phyloP scores from a whole-genome alignment of 108 stramenopile species.

The Mayamaea pseudoterrestris region DNA sequence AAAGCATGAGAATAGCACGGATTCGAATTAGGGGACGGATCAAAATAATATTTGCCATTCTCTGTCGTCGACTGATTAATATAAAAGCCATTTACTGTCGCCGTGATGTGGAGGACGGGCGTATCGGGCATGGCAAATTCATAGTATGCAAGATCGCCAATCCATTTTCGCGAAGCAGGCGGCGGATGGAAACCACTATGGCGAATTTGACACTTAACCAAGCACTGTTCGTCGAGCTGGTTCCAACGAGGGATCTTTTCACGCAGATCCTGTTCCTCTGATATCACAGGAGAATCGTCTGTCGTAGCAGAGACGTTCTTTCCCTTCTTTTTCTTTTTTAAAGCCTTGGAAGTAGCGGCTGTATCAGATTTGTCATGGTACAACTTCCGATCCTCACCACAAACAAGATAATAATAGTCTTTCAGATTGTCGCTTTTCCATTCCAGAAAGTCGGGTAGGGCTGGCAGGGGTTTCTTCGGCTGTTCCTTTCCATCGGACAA shows the following conservation, averaged over 20 bases:
- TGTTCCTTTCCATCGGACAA: slow-evolving; percentile 5
- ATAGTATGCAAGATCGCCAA: slow-evolving; percentile 92
- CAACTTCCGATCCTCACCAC: slow-evolving; percentile 51
- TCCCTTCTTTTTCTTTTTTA: slow-evolving; percentile 26
- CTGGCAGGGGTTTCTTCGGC: no score
- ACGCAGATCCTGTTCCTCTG: slow-evolving; percentile 1
- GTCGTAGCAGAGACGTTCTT: slow-evolving; percentile 26
- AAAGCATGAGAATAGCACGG: slow-evolving; percentile 66
- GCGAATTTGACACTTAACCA: slow-evolving; percentile 32
- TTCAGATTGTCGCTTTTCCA: slow-evolving; percentile 40
- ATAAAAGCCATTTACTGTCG: slow-evolving; percentile 77
- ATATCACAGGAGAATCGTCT: background rate
- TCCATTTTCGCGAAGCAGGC: slow-evolving; percentile 61
- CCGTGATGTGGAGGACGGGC: slow-evolving; percentile 62
- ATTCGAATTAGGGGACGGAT: slow-evolving; percentile 71
- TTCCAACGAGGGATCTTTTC: slow-evolving; percentile 36
- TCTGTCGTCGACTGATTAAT: slow-evolving; percentile 77
- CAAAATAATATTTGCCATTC: slow-evolving; percentile 33
- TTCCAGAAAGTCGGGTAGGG: no score
- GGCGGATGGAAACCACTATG: slow-evolving; percentile 83
- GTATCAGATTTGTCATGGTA: slow-evolving; percentile 6
- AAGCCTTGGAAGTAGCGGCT: slow-evolving; percentile 13
- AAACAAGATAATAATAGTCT: slow-evolving; percentile 59
- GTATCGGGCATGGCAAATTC: slow-evolving; percentile 57
- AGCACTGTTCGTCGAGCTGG: slow-evolving; percentile 32